Evolutionary conservation across 2,329 filamentous ascomycete genomes (phyloP).

Genomic region (Ophiosphaerella korrae): DNA sequence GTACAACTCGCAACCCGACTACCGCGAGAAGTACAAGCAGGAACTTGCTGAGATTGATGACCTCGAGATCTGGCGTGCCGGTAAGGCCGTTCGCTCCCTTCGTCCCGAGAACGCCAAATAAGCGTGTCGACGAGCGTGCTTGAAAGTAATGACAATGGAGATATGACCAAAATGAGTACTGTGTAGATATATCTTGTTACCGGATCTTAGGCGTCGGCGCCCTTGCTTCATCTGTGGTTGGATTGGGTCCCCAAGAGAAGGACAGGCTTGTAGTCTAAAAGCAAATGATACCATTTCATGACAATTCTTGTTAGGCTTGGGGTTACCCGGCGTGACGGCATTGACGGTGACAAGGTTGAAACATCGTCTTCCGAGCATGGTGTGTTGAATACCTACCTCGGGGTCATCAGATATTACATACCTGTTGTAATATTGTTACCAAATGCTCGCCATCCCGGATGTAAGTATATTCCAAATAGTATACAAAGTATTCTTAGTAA

Average conservation of each 20-base stretch:
- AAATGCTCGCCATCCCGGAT: too few relatives aligned
- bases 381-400: too few relatives aligned
- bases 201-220: constrained; percentile 25
- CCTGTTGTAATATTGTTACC: too few relatives aligned
- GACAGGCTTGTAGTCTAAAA: constrained; percentile 13
- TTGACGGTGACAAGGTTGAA: background rate
- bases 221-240: constrained; percentile 6
- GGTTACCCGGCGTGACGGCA: too few relatives aligned
- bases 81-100: constrained; percentile 82
- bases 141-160: background rate
- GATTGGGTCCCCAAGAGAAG: constrained; percentile 4
- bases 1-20: constrained; percentile 95
- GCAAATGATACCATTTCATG: constrained; percentile 21
- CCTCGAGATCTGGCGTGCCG: constrained; percentile 98
- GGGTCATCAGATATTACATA: too few relatives aligned
- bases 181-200: constrained; percentile 35
- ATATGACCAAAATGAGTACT: constrained; percentile 6
- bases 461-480: too few relatives aligned
- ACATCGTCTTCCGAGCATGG: too few relatives aligned
- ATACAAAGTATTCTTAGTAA: background rate
- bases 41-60: constrained; percentile 99
- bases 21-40: constrained; percentile 95
- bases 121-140: constrained; percentile 4
- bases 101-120: constrained; percentile 48
- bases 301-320: background rate